Percentiles rank a stretch among this genome's conserved stretches.
Conservation (phyloP, 495 filamentous ascomycete genomes). For the Collariella sp. region DNA sequence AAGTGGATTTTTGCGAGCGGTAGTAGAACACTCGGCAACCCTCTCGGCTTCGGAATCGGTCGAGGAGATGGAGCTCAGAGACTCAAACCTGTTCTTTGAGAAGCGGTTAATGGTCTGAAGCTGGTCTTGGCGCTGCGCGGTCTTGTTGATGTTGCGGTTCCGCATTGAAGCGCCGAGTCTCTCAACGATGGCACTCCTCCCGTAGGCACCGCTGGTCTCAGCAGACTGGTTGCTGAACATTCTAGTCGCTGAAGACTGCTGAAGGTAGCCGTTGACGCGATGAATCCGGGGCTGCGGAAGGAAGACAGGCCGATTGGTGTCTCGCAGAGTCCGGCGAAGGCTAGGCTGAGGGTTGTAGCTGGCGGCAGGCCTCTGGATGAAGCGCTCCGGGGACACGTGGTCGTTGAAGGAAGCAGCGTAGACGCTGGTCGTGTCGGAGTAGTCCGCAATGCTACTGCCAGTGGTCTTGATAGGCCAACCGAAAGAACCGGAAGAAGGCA, state of each 20-base stretch:
- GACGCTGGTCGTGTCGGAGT: constrained; percentile 24
- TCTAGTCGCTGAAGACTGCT: constrained; percentile 16
- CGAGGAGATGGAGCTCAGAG: constrained; percentile 8
- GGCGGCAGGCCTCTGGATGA: constrained; percentile 19
- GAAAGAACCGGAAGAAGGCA: constrained; percentile 7
- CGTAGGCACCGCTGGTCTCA: constrained; percentile 6
- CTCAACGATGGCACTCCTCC: constrained; percentile 13
- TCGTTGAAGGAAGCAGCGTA: neutral
- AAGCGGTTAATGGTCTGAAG: neutral
- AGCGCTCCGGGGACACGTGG: constrained; percentile 19
- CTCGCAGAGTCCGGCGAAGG: constrained; percentile 17
- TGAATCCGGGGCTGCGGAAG: constrained; percentile 21
- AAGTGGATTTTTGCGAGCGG: neutral
- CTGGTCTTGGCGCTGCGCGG: constrained; percentile 1
- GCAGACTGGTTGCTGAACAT: constrained; percentile 11
- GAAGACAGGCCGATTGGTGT: constrained; percentile 19
- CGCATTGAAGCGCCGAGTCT: constrained; percentile 23
- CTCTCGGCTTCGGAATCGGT: neutral
- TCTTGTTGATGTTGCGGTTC: constrained; percentile 6
- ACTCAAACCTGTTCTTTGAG: constrained; percentile 3
- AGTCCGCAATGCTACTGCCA: constrained; percentile 35
- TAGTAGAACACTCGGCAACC: neutral
- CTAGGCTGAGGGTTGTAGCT: neutral
- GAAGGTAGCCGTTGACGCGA: constrained; percentile 23
- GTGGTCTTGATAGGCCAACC: constrained; percentile 14